These are phyloP conservation scores for Raphanus sativus DNA, from an alignment of 345 rosid genomes.

Conservation along the genomic window DNA sequence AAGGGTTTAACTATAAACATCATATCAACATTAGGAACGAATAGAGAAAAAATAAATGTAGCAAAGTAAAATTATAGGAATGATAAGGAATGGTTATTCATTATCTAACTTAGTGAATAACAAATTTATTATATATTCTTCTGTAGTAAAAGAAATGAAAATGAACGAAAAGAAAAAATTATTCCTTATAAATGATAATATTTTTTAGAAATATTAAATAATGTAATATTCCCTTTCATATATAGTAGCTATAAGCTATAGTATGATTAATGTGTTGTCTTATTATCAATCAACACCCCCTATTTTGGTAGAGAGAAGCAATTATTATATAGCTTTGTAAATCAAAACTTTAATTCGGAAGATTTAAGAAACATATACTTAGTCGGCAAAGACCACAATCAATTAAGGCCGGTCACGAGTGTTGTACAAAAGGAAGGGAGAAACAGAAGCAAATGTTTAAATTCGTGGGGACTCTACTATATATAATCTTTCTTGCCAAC, in stretches of 20 bases:
- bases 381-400: conserved; percentile 3
- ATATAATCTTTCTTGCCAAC: conserved; percentile 3
- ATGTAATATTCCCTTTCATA: too few relatives aligned
- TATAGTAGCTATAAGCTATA: background rate
- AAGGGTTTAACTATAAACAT: too few relatives aligned
- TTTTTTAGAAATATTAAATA: too few relatives aligned
- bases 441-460: background rate
- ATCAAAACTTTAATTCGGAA: background rate
- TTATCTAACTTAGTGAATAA: background rate
- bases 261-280: background rate
- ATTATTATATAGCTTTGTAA: background rate
- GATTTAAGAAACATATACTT: background rate
- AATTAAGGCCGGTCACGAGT: conserved; percentile 13
- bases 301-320: background rate
- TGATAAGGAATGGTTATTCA: too few relatives aligned
- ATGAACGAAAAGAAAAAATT: too few relatives aligned
- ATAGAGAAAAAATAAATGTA: too few relatives aligned
- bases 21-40: too few relatives aligned
- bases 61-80: too few relatives aligned
- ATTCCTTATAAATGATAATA: too few relatives aligned
- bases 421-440: background rate
- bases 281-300: background rate
- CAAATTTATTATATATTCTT: too few relatives aligned
- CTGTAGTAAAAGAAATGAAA: too few relatives aligned
- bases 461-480: conserved; percentile 24